These are phyloP conservation scores for Aspergillus texensis DNA, from an alignment of 2,329 filamentous ascomycete species.

Conservation along the genomic window DNA sequence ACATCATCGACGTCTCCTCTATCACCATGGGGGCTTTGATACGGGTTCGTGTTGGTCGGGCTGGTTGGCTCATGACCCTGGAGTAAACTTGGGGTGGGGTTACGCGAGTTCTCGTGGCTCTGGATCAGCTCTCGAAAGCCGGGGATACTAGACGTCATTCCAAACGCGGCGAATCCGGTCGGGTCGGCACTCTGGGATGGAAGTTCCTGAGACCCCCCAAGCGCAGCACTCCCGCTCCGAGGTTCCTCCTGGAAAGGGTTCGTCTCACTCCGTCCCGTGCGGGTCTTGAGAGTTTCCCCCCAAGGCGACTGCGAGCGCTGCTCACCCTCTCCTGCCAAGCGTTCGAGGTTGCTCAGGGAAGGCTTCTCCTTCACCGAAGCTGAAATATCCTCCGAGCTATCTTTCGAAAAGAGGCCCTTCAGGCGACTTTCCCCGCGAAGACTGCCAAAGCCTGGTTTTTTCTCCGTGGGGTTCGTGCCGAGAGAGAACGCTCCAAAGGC, in stretches of 20 bases:
- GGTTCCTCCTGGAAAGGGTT: conserved; percentile 55
- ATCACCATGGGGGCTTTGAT: conserved; percentile 83
- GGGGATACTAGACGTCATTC: conserved; percentile 61
- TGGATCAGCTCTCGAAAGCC: conserved; percentile 60
- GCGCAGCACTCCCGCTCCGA: conserved; percentile 63
- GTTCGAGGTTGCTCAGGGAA: conserved; percentile 55
- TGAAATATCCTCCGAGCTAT: conserved; percentile 67
- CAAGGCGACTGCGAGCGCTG: conserved; percentile 54
- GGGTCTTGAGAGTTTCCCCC: conserved; percentile 51
- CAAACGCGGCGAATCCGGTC: conserved; percentile 62
- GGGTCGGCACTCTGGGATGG: conserved; percentile 54
- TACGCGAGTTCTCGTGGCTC: conserved; percentile 60
- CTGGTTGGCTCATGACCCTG: conserved; percentile 72
- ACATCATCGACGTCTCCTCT: conserved; percentile 65
- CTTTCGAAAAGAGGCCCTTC: conserved; percentile 81
- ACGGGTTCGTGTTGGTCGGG: conserved; percentile 94
- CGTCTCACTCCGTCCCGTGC: conserved; percentile 52
- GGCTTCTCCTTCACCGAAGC: conserved; percentile 57
- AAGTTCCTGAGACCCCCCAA: conserved; percentile 74
- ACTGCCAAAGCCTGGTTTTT: conserved; percentile 68
- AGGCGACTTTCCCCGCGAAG: conserved; percentile 78
- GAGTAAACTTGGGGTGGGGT: conserved; percentile 55
- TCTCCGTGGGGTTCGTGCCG: conserved; percentile 62
- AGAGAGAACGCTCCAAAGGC: conserved; percentile 91
- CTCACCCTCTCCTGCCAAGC: conserved; percentile 52